These are phyloP conservation scores for Mercurialis annua DNA, from an alignment of 345 rosid species.

Conservation along the genomic window DNA sequence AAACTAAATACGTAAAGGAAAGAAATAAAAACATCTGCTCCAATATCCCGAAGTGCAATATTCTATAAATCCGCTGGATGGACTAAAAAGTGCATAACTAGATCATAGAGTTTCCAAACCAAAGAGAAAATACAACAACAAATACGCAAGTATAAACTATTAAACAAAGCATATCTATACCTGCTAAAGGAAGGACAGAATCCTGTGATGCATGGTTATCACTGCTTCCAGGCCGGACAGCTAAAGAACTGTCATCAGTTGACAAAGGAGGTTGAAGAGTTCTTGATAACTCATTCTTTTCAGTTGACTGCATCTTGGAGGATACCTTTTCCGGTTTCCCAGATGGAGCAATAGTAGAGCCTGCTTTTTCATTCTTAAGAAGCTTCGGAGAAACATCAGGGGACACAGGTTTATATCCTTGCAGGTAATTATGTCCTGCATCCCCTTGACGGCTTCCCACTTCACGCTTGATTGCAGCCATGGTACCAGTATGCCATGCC, in stretches of 20 bases:
- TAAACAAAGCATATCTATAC: constrained; percentile 26
- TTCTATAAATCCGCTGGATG: not conserved
- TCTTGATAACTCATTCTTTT: constrained; percentile 31
- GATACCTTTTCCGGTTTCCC: constrained; percentile 15
- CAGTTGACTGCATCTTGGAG: constrained; percentile 27
- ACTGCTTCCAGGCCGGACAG: constrained; percentile 25
- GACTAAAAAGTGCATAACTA: not conserved
- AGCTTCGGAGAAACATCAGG: constrained; percentile 8
- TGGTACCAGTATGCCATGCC: constrained; percentile 25
- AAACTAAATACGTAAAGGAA: not conserved
- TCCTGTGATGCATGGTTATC: constrained; percentile 29
- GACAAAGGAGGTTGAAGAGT: constrained; percentile 26
- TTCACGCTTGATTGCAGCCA: constrained; percentile 28
- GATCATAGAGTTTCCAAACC: not conserved
- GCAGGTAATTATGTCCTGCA: constrained; percentile 32
- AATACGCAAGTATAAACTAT: not conserved
- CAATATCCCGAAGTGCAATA: not conserved
- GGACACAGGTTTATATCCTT: constrained; percentile 24
- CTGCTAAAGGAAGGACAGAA: constrained; percentile 25
- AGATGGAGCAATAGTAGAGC: constrained; percentile 8
- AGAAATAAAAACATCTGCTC: not conserved
- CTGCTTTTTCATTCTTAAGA: constrained; percentile 21
- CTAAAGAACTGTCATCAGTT: constrained; percentile 25
- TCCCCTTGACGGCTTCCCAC: constrained; percentile 25
- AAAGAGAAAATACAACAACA: not conserved